Evolutionary conservation across 2,329 filamentous ascomycete species (phyloP), one percentile per base, ranked within the genome.

Genomic region (Bipolaris gigantea): DNA sequence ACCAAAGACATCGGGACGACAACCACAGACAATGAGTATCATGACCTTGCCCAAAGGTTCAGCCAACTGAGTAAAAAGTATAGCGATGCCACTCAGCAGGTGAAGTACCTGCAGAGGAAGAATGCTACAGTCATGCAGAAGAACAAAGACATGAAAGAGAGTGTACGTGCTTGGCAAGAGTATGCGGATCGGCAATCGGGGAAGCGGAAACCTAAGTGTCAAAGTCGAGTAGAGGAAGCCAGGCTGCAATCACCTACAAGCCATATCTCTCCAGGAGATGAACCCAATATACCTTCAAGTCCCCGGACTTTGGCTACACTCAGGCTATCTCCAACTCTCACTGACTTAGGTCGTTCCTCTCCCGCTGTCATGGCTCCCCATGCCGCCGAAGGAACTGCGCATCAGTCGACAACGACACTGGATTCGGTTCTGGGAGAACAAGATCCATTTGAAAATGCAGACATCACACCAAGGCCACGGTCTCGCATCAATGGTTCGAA

Each of bases 71-170:
- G 58, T 38, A 70, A 69, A 51, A 64, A 62, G 45, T 67, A 70
- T 27, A 65, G 66, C 21, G 62, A 71, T 39, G 57, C 60, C 2
- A 55, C 54, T 19, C 65, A 71, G 19, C 64, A 64, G 44, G 53
- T 67, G 3, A 71, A 64, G 50, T 74, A 74, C 42, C 54, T 69
- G 8, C 65, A 73, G 36, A 69, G 61, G 49, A 73, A 73, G 56
- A 73, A 72, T 34, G 57, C 48, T 2, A 56, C 50, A 35, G 73
- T 70, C 41, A 74, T 66, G 67, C 59, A 68, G 40, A 71, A 73
- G 48, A 73, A 75, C 48, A 69, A 64, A 40, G 66, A 74, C 2
- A 75, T 76, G 64, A 78, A 78, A 49, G 65, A 74, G 13, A 73
- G 58, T 32, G 72, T 74, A 7, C 70, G 65, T 38, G 68, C 68